Evolutionary conservation across 1,284 basidiomycete genomes (phyloP), one percentile per base, ranked within the genome.

Genomic region (Amylostereum areolatum): DNA sequence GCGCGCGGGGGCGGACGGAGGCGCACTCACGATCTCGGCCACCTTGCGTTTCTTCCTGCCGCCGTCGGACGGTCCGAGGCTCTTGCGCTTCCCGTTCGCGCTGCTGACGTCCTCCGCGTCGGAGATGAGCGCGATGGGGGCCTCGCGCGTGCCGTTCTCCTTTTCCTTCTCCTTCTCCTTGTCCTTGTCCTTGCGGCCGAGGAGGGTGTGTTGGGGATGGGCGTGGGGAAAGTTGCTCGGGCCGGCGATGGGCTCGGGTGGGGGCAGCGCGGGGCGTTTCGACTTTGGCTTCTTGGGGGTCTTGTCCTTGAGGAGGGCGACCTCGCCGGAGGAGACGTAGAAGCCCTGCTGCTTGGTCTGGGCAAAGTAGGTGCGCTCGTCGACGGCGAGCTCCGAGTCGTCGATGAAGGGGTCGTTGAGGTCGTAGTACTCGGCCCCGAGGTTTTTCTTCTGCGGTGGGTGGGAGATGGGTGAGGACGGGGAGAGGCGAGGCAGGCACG

Each of bases 271-370:
- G 54, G 31, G 63, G 60, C 12, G 64, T 63, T 78, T 81, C 8
- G 83, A 82, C 63, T 81, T 83, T 0, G 83, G 81, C 59, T 86
- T 87, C n/a, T 6, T n/a, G 10, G 62, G 75, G 50, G 56, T 77
- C 78, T 81, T 84, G 69, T 89, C 86, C 58, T 85, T 86, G 55
- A 90, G 69, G n/a, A 95, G 66, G 4, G 91, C 90, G 5, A 96
- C 85, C 54, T 89, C 83, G 1, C 92, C 92, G 28, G 79, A 79
- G 10, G 87, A 89, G 24, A 97, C 93, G 61, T 95, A 97, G 71
- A 95, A 97, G 1, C 95, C 95, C 59, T 92, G 85, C 59, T 95
- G 89, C 66, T 90, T 92, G 2, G 94, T 95, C 66, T 93, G 86
- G n/a, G 89, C 91, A 61, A 92, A 90, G 68, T 83, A 91, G 2